Conservation (phyloP, 805 yeast species). For the Pichia exigua region DNA sequence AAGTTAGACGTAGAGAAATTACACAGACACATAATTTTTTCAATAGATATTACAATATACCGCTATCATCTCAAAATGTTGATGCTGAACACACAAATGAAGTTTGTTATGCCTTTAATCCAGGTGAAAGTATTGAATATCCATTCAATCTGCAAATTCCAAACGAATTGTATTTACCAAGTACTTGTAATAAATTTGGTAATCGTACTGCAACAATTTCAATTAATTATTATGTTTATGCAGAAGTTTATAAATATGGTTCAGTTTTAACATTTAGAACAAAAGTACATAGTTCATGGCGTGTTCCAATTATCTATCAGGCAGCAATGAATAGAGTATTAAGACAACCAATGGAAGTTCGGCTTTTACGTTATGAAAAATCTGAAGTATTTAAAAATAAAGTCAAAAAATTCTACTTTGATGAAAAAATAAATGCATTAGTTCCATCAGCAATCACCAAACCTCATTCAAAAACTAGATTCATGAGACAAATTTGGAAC, state of each 20-base stretch:
- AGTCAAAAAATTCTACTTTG: slow-evolving; percentile 5
- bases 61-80: neutral
- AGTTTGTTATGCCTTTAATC: neutral
- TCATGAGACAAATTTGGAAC: slow-evolving; percentile 5
- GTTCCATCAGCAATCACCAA: neutral
- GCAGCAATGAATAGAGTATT: slow-evolving; percentile 1
- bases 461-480: slow-evolving; percentile 2
- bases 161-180: slow-evolving; percentile 1
- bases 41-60: neutral
- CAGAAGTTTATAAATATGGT: slow-evolving; percentile 4
- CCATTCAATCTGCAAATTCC: slow-evolving; percentile 2
- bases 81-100: neutral
- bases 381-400: slow-evolving; percentile 1
- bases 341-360: neutral
- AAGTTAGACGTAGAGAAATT: neutral
- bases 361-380: neutral
- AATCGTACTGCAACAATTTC: neutral
- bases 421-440: neutral
- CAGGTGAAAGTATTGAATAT: neutral
- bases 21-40: neutral
- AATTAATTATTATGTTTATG: neutral
- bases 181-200: slow-evolving; percentile 3
- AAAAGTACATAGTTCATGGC: neutral
- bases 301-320: slow-evolving; percentile 3
- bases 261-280: neutral